phyloP scores from a whole-genome alignment of 495 filamentous ascomycete genomes.

The Aspergillus campestris region DNA sequence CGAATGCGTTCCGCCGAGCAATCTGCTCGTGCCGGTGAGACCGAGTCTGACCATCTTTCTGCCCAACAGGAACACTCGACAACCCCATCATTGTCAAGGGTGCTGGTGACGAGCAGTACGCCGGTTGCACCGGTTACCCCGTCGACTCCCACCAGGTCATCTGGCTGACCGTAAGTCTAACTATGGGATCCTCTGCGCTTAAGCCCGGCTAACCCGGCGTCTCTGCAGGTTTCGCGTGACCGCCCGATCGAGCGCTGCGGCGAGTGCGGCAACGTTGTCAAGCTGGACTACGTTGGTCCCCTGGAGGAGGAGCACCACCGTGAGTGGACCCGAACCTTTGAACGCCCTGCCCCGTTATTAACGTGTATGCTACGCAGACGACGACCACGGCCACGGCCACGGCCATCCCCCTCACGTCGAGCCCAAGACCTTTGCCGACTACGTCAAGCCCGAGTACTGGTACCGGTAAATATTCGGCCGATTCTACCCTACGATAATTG shows the following conservation, averaged over 20 bases:
- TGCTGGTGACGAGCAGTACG: conserved; percentile 91
- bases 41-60: neutral
- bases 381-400: conserved; percentile 43
- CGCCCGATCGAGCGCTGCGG: conserved; percentile 88
- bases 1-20: no score
- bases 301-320: conserved; percentile 55
- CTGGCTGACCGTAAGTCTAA: conserved; percentile 75
- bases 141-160: conserved; percentile 82
- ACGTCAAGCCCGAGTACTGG: conserved; percentile 83
- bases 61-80: conserved; percentile 64
- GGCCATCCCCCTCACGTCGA: conserved; percentile 55
- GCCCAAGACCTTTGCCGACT: conserved; percentile 91
- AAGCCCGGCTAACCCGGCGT: conserved; percentile 1
- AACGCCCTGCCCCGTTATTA: neutral
- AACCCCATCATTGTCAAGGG: conserved; percentile 85
- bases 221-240: conserved; percentile 66
- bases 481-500: conserved; percentile 10
- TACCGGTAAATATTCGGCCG: conserved; percentile 44
- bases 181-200: neutral
- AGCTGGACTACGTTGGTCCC: conserved; percentile 93
- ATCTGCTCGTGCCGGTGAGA: neutral
- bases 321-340: conserved; percentile 16
- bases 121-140: conserved; percentile 90
- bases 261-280: conserved; percentile 92
- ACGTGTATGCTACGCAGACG: conserved; percentile 25